Percentiles rank a stretch among this genome's conserved stretches.
Evolutionary conservation across 1,284 basidiomycete genomes (phyloP).

Genomic region (Cystobasidium pallidum): DNA sequence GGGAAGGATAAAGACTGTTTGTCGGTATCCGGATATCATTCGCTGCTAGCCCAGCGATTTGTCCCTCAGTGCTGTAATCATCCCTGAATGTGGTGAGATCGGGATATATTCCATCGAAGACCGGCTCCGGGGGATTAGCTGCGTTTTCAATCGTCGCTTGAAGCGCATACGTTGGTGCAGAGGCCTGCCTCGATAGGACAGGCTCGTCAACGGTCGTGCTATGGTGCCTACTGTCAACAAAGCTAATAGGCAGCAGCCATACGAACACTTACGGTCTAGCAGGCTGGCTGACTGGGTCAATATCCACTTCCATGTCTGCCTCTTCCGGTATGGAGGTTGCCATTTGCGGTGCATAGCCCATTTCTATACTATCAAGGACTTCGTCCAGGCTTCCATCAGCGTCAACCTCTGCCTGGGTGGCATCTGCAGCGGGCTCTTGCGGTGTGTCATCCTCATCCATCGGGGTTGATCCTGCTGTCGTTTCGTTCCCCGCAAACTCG

Average conservation of each 20-base stretch:
- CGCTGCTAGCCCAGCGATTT: background rate
- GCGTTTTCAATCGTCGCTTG: too few species aligned
- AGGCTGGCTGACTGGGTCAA: too few species aligned
- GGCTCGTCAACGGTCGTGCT: background rate
- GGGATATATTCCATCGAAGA: background rate
- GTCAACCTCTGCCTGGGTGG: constrained; percentile 62
- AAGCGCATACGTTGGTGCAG: too few species aligned
- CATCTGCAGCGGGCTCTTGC: constrained; percentile 57
- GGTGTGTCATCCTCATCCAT: background rate
- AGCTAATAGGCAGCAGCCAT: too few species aligned
- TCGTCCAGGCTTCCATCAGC: background rate
- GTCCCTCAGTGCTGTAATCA: background rate
- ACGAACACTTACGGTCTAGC: too few species aligned
- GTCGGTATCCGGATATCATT: background rate
- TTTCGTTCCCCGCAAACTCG: constrained; percentile 25
- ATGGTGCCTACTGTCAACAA: background rate
- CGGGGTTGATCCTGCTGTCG: background rate
- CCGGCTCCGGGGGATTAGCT: background rate
- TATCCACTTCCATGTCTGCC: too few species aligned
- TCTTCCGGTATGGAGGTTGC: too few species aligned
- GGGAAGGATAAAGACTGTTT: constrained; percentile 12
- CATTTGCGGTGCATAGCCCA: background rate
- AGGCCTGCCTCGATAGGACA: background rate
- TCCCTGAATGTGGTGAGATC: constrained; percentile 13
- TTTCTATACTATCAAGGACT: background rate